Evolutionary conservation across 2,329 filamentous ascomycete genomes (phyloP), one percentile per base, ranked within the genome.

Genomic region (Gyromitra esculenta): DNA sequence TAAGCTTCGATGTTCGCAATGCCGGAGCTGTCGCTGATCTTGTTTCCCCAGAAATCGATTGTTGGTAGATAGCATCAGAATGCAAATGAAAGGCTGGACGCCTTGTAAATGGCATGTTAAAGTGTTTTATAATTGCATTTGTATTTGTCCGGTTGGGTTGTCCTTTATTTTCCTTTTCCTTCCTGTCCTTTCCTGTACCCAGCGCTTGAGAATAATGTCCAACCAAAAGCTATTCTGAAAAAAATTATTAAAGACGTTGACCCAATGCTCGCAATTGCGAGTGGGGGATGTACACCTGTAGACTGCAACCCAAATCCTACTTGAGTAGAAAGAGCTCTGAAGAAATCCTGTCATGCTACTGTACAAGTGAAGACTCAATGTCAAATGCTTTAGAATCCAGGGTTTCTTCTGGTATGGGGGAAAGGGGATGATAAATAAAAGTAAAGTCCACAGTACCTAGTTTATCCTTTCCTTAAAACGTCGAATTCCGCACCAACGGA

Each of bases 101-200:
- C 43, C 57, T 37, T 75, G 72, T 75, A 75, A 75, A 75, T 75
- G 65, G 39, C 66, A 65, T 62, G 43, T 41, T 59, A 57, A 54
- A 45, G 43, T 75, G 60, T 74, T 74, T 74, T 59, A 65, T 75
- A 71, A 63, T 45, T 45, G 65, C 21, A 70, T 71, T 60, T 75
- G 57, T 75, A 71, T 57, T 31, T 71, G 50, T 50, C 31, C 5
- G 59, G 9, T 56, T 63, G 65, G 60, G 41, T 64, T 63, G 37
- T 59, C 37, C 18, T 56, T 54, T 45, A 43, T 73, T 50, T 50
- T 37, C 45, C 41, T 56, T 54, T 54, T 41, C 7, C 35, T 75
- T 52, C 43, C 41, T 18, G 43, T 65, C 35, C 62, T 70, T 77
- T 69, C 39, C 31, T 66, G 56, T 73, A 54, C 31, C 31, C 50